Percentiles rank a stretch among this genome's conserved stretches.
Conservation (phyloP, 345 rosid species). For the Salix viminalis region DNA sequence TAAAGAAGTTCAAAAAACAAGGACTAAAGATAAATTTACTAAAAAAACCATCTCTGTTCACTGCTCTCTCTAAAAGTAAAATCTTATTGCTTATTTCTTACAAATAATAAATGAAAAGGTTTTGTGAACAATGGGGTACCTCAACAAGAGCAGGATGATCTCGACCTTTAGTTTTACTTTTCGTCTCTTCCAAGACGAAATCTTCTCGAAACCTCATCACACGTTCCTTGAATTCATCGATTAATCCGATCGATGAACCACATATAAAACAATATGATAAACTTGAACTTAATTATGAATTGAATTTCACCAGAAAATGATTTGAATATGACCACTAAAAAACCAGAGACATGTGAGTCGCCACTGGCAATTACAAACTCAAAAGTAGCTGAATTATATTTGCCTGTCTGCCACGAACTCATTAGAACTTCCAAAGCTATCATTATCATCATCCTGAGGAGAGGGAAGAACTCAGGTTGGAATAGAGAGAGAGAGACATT, state of each 20-base stretch:
- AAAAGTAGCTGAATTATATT: slow-evolving; percentile 22
- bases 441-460: background rate
- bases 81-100: background rate
- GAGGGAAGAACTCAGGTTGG: no score
- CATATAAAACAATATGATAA: no score
- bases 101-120: background rate
- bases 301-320: background rate
- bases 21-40: no score
- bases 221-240: slow-evolving; percentile 20
- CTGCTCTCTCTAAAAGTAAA: no score
- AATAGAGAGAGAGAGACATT: no score
- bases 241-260: background rate
- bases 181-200: background rate
- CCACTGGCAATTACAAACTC: no score
- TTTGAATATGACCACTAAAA: background rate
- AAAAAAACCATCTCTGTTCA: no score
- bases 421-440: background rate
- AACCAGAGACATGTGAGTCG: no score
- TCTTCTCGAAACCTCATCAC: slow-evolving; percentile 7
- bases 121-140: slow-evolving; percentile 6
- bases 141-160: slow-evolving; percentile 26
- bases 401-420: slow-evolving; percentile 15
- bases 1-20: no score
- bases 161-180: background rate
- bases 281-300: background rate